Evolutionary conservation across 73 alveolate genomes (phyloP).

Genomic region (Stentor coeruleus): DNA sequence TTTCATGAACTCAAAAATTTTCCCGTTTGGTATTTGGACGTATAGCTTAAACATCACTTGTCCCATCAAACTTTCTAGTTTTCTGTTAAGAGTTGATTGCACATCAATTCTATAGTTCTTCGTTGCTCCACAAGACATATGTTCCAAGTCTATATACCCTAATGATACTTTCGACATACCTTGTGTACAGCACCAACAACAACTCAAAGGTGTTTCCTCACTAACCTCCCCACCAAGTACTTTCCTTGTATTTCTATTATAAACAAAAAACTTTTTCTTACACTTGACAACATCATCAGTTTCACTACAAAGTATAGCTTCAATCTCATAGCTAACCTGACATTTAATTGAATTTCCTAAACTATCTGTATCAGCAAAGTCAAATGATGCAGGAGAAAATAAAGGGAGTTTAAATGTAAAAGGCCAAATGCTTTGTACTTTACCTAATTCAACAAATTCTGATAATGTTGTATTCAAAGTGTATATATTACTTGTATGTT

Average conservation of each 20-base stretch:
- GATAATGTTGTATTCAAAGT: too few species aligned
- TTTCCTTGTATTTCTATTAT: neutral
- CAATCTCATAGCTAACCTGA: neutral
- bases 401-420: slow-evolving; percentile 10
- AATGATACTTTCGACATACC: neutral
- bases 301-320: neutral
- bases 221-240: neutral
- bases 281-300: neutral
- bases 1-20: neutral
- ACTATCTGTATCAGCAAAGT: neutral
- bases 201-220: neutral
- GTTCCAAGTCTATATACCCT: neutral
- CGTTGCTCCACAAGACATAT: neutral
- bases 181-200: neutral
- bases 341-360: neutral
- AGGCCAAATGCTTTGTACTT: neutral
- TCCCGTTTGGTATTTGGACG: neutral
- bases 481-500: neutral
- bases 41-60: neutral
- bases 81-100: neutral
- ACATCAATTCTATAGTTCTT: neutral
- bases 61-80: neutral
- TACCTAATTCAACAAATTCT: neutral
- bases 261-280: neutral
- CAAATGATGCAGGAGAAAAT: slow-evolving; percentile 4